phyloP scores from a whole-genome alignment of 2,329 filamentous ascomycete species.

The Cercospora zeae-maydis region DNA sequence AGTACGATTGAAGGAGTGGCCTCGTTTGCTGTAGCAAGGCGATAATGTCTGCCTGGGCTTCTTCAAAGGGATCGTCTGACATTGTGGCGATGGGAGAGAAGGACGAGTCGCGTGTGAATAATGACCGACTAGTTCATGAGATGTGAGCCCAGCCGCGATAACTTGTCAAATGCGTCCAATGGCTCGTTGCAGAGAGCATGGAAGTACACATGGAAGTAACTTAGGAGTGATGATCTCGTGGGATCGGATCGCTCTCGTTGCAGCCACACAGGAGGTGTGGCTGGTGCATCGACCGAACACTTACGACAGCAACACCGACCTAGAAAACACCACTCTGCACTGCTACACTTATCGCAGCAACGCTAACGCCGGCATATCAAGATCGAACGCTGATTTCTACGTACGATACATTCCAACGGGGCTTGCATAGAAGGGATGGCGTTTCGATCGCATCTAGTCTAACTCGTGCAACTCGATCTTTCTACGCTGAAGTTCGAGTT shows the following conservation, averaged over 20 bases:
- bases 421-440: too few species aligned
- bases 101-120: neutral
- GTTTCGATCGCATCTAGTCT: too few species aligned
- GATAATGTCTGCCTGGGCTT: conserved; percentile 69
- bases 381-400: too few species aligned
- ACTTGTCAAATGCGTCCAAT: neutral
- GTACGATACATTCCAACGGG: too few species aligned
- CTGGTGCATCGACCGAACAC: too few species aligned
- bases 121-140: conserved; percentile 1
- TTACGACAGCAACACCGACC: too few species aligned
- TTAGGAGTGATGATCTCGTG: neutral
- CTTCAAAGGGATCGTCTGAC: conserved; percentile 49
- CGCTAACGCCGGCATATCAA: too few species aligned
- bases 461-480: too few species aligned
- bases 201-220: too few species aligned
- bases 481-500: too few species aligned
- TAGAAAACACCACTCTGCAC: too few species aligned
- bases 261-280: neutral
- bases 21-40: conserved; percentile 74
- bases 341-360: too few species aligned
- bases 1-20: conserved; percentile 87
- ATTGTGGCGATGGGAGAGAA: conserved; percentile 8
- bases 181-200: neutral
- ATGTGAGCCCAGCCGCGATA: neutral
- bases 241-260: neutral